phyloP scores from a whole-genome alignment of 192 early-diverging fungal species.

The Coemansia sp. region DNA sequence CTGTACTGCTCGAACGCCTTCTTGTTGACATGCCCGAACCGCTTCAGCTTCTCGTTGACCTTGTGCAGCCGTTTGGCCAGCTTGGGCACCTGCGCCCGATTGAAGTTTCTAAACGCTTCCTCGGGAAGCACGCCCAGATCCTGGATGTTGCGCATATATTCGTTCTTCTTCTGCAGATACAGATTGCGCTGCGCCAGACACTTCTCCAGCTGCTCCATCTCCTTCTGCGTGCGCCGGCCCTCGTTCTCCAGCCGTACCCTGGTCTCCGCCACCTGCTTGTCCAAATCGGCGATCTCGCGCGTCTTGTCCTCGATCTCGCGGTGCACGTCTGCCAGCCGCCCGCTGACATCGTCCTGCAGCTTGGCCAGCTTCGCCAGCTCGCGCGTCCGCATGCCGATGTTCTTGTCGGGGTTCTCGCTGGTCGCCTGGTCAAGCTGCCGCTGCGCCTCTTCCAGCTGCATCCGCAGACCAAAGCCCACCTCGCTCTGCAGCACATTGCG shows the following conservation, averaged over 20 bases:
- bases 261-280: slow-evolving; percentile 43
- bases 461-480: slow-evolving; percentile 65
- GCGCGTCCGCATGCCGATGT: slow-evolving; percentile 34
- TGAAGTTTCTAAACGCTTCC: slow-evolving; percentile 74
- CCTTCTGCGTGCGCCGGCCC: slow-evolving; percentile 27
- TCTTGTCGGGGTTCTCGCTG: slow-evolving; percentile 52
- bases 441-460: slow-evolving; percentile 65
- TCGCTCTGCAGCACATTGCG: slow-evolving; percentile 73
- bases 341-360: slow-evolving; percentile 26
- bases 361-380: slow-evolving; percentile 34
- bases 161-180: slow-evolving; percentile 81
- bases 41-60: slow-evolving; percentile 81
- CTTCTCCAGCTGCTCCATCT: slow-evolving; percentile 61
- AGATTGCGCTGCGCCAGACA: slow-evolving; percentile 69
- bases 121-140: slow-evolving; percentile 95
- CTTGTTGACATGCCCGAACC: slow-evolving; percentile 95
- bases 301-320: slow-evolving; percentile 42
- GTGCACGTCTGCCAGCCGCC: slow-evolving; percentile 33
- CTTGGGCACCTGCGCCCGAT: slow-evolving; percentile 49
- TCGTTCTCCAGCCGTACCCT: slow-evolving; percentile 31
- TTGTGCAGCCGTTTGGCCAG: slow-evolving; percentile 67
- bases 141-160: slow-evolving; percentile 79
- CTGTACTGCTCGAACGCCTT: slow-evolving; percentile 97
- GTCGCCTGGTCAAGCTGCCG: slow-evolving; percentile 57
- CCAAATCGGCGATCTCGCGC: slow-evolving; percentile 51